Base-by-base conservation (phyloP, 2,329 filamentous ascomycete genomes). In the Cadophora sp. region DNA sequence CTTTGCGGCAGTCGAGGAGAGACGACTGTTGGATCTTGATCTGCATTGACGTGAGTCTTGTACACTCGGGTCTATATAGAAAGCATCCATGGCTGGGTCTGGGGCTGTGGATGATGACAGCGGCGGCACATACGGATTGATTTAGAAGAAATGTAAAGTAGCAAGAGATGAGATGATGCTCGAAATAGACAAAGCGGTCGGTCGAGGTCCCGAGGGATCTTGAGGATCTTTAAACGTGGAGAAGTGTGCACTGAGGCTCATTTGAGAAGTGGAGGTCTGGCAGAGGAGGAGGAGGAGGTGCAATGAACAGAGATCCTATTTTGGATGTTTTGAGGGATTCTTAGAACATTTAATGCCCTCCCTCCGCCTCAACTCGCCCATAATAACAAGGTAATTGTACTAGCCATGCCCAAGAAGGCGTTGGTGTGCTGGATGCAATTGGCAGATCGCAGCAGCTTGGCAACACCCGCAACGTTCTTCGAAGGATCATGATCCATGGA, bases 11-110 rank as follows among this genome's bases (percentile, higher is more conserved):
- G 75, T 74, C 51, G 74, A 73, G 59, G 76, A 76, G 48, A 76
- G 73, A 73, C 76, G 73, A 68, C 72, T 74, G 67, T 72, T 76
- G 64, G 74, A 72, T 73, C 74, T 72, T 66, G 75, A 77, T 74
- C 76, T 77, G 70, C 68, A 73, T 69, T 76, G 74, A 69, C 72
- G 75, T 77, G 76, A 77, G 75, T 75, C 74, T 75, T 72, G 67
- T 70, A 68, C 64, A 67, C 71, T 71, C 70, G 71, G 71, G 68
- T 75, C 73, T 74, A 77, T 75, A 77, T 76, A 77, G 69, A 70
- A 72, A 70, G 71, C 72, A 68, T 77, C 76, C 76, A 78, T 77
- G 64, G 62, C 65, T 71, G 65, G 69, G 61, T 67, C 37, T 66
- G 71, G 70, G 73, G 75, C 75, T 76, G 74, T 73, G 73, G 74